phyloP scores from a whole-genome alignment of 2,329 filamentous ascomycete species.

The Truncatella angustata region DNA sequence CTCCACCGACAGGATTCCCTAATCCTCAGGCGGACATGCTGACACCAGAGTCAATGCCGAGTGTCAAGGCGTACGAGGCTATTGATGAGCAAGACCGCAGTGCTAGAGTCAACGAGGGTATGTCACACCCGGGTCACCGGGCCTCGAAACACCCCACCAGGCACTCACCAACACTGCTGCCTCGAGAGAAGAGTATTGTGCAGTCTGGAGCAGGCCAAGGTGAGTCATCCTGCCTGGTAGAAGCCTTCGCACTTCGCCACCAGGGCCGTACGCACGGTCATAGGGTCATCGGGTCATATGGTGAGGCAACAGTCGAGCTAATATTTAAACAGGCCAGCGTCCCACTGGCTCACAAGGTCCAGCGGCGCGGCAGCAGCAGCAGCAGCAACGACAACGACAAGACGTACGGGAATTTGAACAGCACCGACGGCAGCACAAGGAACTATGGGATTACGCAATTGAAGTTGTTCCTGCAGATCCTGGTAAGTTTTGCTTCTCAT shows the following conservation, averaged over 20 bases:
- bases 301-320: not conserved
- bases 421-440: not conserved
- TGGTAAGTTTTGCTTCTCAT: not conserved
- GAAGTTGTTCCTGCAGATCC: not conserved
- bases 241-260: not conserved
- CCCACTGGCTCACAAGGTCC: not conserved
- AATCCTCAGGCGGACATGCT: not conserved
- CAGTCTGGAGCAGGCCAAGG: not conserved
- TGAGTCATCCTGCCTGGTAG: constrained; percentile 2
- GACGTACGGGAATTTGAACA: too few species aligned
- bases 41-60: not conserved
- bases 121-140: not conserved
- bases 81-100: not conserved
- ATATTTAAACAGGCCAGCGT: not conserved
- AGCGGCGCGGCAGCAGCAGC: not conserved
- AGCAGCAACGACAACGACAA: not conserved
- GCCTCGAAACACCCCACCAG: not conserved
- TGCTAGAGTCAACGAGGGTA: not conserved
- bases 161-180: not conserved
- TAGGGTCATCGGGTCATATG: not conserved
- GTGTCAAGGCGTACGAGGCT: not conserved
- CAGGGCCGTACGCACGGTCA: not conserved
- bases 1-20: too few species aligned
- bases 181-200: not conserved
- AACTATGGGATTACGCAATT: not conserved